These are phyloP conservation scores for Pseudocercospora musae DNA, from an alignment of 2,329 filamentous ascomycete species.

Conservation along the genomic window DNA sequence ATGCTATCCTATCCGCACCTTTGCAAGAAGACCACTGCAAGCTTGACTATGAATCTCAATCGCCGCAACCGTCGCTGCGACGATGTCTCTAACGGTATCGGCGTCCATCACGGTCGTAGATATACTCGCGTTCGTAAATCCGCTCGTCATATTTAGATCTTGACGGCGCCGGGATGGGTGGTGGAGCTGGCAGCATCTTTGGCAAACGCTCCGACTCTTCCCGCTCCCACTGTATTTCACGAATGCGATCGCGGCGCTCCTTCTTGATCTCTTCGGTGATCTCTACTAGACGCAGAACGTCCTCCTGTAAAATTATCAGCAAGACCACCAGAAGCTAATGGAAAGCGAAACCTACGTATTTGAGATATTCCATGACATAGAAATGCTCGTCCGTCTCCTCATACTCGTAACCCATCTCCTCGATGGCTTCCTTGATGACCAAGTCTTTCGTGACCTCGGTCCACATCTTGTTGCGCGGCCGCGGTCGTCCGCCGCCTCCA, in stretches of 20 bases:
- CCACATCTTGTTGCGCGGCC: conserved; percentile 63
- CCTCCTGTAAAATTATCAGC: conserved; percentile 58
- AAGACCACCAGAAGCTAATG: background rate
- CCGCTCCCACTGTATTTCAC: conserved; percentile 61
- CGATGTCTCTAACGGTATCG: conserved; percentile 15
- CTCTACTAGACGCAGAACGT: conserved; percentile 79
- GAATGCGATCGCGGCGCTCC: conserved; percentile 55
- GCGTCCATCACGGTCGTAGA: conserved; percentile 53
- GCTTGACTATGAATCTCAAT: background rate
- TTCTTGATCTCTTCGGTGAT: conserved; percentile 78
- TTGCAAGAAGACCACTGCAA: background rate
- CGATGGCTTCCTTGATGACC: conserved; percentile 80
- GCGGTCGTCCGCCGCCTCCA: conserved; percentile 9
- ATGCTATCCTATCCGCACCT: background rate
- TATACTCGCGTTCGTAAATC: conserved; percentile 65
- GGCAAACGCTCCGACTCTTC: conserved; percentile 51
- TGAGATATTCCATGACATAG: conserved; percentile 88
- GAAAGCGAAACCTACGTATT: conserved; percentile 64
- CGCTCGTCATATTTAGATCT: conserved; percentile 58
- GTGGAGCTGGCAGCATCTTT: conserved; percentile 37
- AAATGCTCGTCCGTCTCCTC: conserved; percentile 88
- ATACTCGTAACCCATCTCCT: conserved; percentile 78
- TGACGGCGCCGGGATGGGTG: conserved; percentile 42
- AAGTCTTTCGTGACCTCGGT: conserved; percentile 96
- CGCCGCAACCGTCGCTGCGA: background rate